Evolutionary conservation across 2,329 filamentous ascomycete genomes (phyloP), one percentile per base, ranked within the genome.

Genomic region (Aureobasidium sp.): DNA sequence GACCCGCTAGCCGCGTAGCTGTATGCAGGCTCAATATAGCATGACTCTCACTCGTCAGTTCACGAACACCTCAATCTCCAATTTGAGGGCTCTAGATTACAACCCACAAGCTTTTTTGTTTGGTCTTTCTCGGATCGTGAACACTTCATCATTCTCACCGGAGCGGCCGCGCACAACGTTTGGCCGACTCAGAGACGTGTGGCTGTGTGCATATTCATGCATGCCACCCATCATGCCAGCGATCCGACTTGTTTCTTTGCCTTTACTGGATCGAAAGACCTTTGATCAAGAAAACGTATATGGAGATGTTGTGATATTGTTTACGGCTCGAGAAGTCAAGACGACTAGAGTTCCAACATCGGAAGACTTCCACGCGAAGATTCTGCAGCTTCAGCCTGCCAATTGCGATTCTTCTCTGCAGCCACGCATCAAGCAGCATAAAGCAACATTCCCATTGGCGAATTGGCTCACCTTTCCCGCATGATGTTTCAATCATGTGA

Each of bases 11-110:
- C 32, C 44, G 44, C 44, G 30, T 48, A 37, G 22, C 22, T 35
- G 32, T 39, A 49, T 49, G 45, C 45, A 39, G 34, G 34, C 45
- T 30, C 32, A 38, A 49, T 29, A 49, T 48, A 48, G 32, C 44
- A 47, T 48, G 30, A 48, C 44, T 37, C 44, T 37, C n/a, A 48
- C 30, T 48, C 30, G 44, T n/a, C 32, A 35, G 22, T 27, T 11
- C 25, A 7, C 14, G 8, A 37, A 22, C 27, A 16, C 42, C 22
- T 19, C 44, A 37, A 48, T 37, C 21, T 48, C 42, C 30, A 48
- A 14, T 37, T 10, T 24, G 21, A 27, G 32, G 10, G 30, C 4
- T 48, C 32, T n/a, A 27, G 32, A 48, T 27, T 48, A 25, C 22
- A 25, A 37, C 21, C n/a, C 32, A 25, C 21, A 37, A 27, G 44